Evolutionary conservation across 345 rosid genomes (phyloP).

Genomic region (Arabidopsis thaliana): TAIR10.1 NC_003070.9:19892001-19892500

Average conservation of each 20-base stretch:
- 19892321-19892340: not conserved
- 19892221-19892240: slow-evolving; percentile 12
- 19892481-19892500: slow-evolving; percentile 24
- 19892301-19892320: not conserved
- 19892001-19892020: slow-evolving; percentile 62
- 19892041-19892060: slow-evolving; percentile 92
- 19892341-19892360: not conserved
- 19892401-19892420: not conserved
- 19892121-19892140: slow-evolving; percentile 82
- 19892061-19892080: slow-evolving; percentile 87
- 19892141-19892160: slow-evolving; percentile 54
- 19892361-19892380: not conserved
- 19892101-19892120: slow-evolving; percentile 90
- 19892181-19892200: not conserved
- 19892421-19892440: slow-evolving; percentile 42
- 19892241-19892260: too few relatives aligned
- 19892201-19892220: not conserved
- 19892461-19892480: slow-evolving; percentile 35
- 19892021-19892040: slow-evolving; percentile 93
- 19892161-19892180: not conserved
- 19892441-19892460: slow-evolving; percentile 19
- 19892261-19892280: too few relatives aligned
- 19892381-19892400: not conserved
- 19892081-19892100: slow-evolving; percentile 77
- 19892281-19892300: not conserved